Base-by-base conservation (phyloP, 164 flowering plant genomes). In the Sextonia rubra region DNA sequence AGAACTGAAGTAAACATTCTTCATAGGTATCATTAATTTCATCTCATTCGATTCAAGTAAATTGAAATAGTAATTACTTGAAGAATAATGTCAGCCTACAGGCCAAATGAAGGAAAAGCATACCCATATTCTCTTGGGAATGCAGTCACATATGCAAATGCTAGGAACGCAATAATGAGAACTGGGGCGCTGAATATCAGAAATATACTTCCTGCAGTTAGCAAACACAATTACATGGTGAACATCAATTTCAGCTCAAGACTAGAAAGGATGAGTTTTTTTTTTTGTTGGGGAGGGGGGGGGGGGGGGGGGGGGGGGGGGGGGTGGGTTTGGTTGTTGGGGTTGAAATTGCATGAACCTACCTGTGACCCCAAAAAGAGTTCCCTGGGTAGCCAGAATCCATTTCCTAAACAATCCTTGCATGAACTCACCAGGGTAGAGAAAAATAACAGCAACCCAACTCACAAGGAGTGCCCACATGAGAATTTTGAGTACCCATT, bases 301-400 rank as follows among this genome's bases (percentile, higher is more conserved):
- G 30, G 30, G 30, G 30, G 30, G 30, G 30, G 30, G 30, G 30
- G 2, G 7, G 44, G 9, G 44, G 9, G 44, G 44, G 44, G 44
- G 30, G 2, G 30, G 30, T 27, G 30, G 30, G 30, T 27, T n/a
- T n/a, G n/a, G 30, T 27, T 27, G 30, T 1, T 27, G 30, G 30
- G 1, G 30, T 8, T 20, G 47, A 55, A 15, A 26, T 44, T 25
- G 24, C 47, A 14, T n/a, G 49, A 3, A 49, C 71, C 4, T 70
- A 91, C 98, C 98, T 77, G 90, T 65, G 60, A 76, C 7, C n/a
- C 93, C 94, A 79, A 83, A 94, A 25, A 83, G 20, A 63, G 88
- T 77, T 32, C 77, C 80, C 8, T 20, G 1, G 30, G 84, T 74
- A 26, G 80, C 80, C 1, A 3, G 8, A 56, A 60, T 37, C 82